These are phyloP conservation scores for Puccinia coronata DNA, from an alignment of 1,284 basidiomycete genomes.

Conservation along the genomic window DNA sequence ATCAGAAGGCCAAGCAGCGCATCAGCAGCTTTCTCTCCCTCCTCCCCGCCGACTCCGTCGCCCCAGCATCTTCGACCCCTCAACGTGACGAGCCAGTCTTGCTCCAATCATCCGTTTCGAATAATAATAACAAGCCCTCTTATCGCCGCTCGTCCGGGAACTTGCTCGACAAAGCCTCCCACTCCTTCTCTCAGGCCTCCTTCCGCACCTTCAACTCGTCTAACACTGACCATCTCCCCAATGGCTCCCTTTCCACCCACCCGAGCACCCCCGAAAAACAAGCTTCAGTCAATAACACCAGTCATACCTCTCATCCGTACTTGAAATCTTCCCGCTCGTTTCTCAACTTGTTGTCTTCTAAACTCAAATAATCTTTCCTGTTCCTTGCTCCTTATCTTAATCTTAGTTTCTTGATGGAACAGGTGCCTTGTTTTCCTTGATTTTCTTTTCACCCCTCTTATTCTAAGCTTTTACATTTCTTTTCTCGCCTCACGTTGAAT, in stretches of 20 bases:
- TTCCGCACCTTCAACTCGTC: neutral
- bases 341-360: constrained; percentile 15
- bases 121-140: neutral
- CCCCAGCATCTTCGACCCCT: neutral
- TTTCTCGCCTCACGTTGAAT: too few relatives aligned
- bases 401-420: too few relatives aligned
- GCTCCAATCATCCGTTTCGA: too few relatives aligned
- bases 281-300: too few relatives aligned
- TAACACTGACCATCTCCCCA: neutral
- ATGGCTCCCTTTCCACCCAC: neutral
- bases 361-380: constrained; percentile 5
- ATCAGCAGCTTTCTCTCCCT: constrained; percentile 1
- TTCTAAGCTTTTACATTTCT: too few relatives aligned
- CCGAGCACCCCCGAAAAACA: neutral
- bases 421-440: neutral
- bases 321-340: constrained; percentile 20
- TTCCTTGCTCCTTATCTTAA: neutral
- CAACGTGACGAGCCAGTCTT: neutral
- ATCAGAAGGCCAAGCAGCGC: neutral
- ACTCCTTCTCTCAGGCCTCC: neutral
- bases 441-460: neutral
- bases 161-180: neutral
- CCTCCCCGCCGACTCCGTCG: neutral
- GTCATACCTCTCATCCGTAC: too few relatives aligned
- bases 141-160: neutral